phyloP scores from a whole-genome alignment of 441 rosid genomes.

The Monsonia emarginata region DNA sequence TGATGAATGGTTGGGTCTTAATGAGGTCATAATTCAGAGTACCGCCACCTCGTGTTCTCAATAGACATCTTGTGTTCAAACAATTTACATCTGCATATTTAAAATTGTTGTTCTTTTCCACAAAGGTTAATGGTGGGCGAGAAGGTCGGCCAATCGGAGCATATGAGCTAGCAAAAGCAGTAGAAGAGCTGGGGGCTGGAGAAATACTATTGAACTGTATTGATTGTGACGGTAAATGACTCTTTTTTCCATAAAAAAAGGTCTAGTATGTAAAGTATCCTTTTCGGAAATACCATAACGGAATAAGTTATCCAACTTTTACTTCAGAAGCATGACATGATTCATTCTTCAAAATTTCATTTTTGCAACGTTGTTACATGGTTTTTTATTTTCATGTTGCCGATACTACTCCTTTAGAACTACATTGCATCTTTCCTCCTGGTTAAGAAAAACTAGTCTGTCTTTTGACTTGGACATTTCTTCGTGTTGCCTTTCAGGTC shows the following conservation, averaged over 20 bases:
- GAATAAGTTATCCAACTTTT: neutral
- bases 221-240: slow-evolving; percentile 69
- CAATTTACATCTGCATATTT: slow-evolving; percentile 7
- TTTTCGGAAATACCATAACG: too few relatives aligned
- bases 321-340: neutral
- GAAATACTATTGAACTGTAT: slow-evolving; percentile 90
- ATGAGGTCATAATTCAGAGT: neutral
- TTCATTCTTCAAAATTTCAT: neutral
- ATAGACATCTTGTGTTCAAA: neutral
- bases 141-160: slow-evolving; percentile 96
- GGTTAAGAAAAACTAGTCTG: neutral
- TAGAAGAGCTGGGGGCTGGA: slow-evolving; percentile 91
- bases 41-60: neutral
- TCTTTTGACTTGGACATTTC: neutral
- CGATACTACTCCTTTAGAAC: neutral
- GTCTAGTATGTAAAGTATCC: neutral
- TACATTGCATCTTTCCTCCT: too few relatives aligned
- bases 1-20: neutral
- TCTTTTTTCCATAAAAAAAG: neutral
- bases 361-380: neutral
- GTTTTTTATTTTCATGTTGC: neutral
- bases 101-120: slow-evolving; percentile 11
- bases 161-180: slow-evolving; percentile 90
- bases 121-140: slow-evolving; percentile 87
- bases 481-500: slow-evolving; percentile 44